These are phyloP conservation scores for Phaeomoniella chlamydospora DNA, from an alignment of 2,329 filamentous ascomycete genomes.

Conservation along the genomic window DNA sequence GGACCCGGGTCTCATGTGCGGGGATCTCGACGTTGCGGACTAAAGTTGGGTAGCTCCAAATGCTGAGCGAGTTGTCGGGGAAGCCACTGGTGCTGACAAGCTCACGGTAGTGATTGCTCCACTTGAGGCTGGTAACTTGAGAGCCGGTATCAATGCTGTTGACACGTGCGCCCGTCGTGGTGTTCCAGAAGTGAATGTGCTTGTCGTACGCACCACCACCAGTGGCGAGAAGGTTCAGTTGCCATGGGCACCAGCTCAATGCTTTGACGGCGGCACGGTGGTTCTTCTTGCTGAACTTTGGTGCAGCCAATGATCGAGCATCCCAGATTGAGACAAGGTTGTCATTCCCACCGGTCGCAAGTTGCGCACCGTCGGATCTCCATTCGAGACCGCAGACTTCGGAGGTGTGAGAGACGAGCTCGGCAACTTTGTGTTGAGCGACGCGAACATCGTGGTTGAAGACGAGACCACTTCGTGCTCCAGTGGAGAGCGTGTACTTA, in stretches of 20 bases:
- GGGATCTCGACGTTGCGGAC: slow-evolving; percentile 97
- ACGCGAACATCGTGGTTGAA: slow-evolving; percentile 92
- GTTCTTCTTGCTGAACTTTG: slow-evolving; percentile 99
- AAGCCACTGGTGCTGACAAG: slow-evolving; percentile 96
- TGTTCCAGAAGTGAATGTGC: slow-evolving; percentile 99
- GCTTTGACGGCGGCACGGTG: slow-evolving; percentile 98
- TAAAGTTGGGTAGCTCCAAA: slow-evolving; percentile 96
- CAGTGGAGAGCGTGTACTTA: slow-evolving; percentile 93
- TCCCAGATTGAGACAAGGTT: slow-evolving; percentile 99
- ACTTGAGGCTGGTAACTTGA: slow-evolving; percentile 89
- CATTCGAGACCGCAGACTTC: slow-evolving; percentile 97
- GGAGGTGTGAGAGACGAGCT: slow-evolving; percentile 91
- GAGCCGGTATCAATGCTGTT: slow-evolving; percentile 99
- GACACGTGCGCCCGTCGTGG: slow-evolving; percentile 87
- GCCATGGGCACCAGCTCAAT: slow-evolving; percentile 97
- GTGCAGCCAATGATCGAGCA: slow-evolving; percentile 77
- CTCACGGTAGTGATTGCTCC: slow-evolving; percentile 95
- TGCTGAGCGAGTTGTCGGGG: slow-evolving; percentile 97
- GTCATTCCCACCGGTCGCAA: slow-evolving; percentile 95
- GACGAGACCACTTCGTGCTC: slow-evolving; percentile 84
- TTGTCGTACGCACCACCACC: slow-evolving; percentile 93
- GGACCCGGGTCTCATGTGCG: slow-evolving; percentile 87
- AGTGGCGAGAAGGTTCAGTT: slow-evolving; percentile 89
- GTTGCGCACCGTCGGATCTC: slow-evolving; percentile 89
- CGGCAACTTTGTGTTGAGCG: slow-evolving; percentile 93